Evolutionary conservation across 1,284 basidiomycete species (phyloP), one percentile per base, ranked within the genome.

Genomic region (Stereum hirsutum): DNA sequence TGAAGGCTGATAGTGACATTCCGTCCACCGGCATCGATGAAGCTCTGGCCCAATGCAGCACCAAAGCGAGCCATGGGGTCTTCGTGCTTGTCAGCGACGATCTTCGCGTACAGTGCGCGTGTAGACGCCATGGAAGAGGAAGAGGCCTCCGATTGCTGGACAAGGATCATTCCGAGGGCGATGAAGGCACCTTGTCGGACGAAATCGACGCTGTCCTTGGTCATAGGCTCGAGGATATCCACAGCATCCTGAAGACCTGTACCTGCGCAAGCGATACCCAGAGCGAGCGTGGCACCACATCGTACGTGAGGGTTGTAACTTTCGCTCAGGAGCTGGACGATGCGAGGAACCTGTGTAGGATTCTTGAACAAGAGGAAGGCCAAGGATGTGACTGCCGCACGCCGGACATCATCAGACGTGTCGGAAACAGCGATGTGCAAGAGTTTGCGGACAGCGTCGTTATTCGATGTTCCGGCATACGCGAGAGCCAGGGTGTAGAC

Each of bases 301-400:
- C 94, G 78, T 23, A 98, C 93, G 58, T 96, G 92, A n/a, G 94
- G 93, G 59, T 97, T 98, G 64, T 97, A 98, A 57, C 91, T 95
- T 69, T 98, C 94, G 52, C 89, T 91, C 44, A 98, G 69, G 12
- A 98, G 75, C 62, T 97, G 93, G 4, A 98, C 93, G 43, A 97
- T 89, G 43, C 94, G 74, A 14, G 94, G 94, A 1, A 98, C 92
- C 65, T 95, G 90, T 10, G 78, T 76, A 17, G 94, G 91, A 60
- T 90, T 95, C 67, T 95, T 91, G 77, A 94, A 97, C 25, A 98
- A 74, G 44, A 98, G 70, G 69, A 98, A 97, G 1, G 94, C 92
- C 30, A 98, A 75, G 7, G 89, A 83, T 4, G 91, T 96, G 37
- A 98, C 93, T 25, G 93, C 94, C 7, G 94, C 93, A 49, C 93